Percentiles rank a stretch among this genome's conserved stretches.
Conservation (phyloP, 106 monocot species). For the Phalaenopsis equestris region DNA sequence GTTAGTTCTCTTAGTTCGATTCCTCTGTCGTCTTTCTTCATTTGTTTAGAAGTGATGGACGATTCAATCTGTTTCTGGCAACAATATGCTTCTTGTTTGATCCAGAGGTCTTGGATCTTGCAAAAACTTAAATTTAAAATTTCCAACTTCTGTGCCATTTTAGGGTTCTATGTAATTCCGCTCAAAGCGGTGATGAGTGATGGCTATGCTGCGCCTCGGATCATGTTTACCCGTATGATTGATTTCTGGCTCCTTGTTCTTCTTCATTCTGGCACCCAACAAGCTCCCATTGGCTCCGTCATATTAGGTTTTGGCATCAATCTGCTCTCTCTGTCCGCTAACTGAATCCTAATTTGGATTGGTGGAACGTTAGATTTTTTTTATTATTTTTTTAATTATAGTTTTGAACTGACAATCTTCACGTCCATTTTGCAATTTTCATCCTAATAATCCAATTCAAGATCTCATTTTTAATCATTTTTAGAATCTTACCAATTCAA, state of each 20-base stretch:
- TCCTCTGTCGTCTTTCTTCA: not conserved
- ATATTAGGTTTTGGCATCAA: no score
- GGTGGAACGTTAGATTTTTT: no score
- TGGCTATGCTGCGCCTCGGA: not conserved
- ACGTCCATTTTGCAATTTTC: not conserved
- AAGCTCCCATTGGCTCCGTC: no score
- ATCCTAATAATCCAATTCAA: not conserved
- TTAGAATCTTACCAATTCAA: not conserved
- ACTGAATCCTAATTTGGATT: not conserved
- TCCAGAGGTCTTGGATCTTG: slow-evolving; percentile 3
- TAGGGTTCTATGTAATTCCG: not conserved
- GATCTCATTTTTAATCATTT: not conserved
- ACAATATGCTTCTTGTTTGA: not conserved
- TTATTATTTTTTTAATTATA: no score
- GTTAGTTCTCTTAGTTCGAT: not conserved
- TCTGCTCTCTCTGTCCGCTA: no score
- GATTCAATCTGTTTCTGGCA: not conserved
- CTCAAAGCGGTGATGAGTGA: no score
- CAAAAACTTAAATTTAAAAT: no score
- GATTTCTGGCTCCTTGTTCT: not conserved
- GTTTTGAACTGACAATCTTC: not conserved
- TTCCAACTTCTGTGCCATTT: not conserved
- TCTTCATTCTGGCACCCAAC: no score
- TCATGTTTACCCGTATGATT: not conserved
- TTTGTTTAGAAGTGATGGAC: not conserved